Percentiles rank a stretch among this genome's conserved stretches.
These are phyloP conservation scores for Tarenaya hassleriana DNA, from an alignment of 345 rosid species.

Conservation along the genomic window DNA sequence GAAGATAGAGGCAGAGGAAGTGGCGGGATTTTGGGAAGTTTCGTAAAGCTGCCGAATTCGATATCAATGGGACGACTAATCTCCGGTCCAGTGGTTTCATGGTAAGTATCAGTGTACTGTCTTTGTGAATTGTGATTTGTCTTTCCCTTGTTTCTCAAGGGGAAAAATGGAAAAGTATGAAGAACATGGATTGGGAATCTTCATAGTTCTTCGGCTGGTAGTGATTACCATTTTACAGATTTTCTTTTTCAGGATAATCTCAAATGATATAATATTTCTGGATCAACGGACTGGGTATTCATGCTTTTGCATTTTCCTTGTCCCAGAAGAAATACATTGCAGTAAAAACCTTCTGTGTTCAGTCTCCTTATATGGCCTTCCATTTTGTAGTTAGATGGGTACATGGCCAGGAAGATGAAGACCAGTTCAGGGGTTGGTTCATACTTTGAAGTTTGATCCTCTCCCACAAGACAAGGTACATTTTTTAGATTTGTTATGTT, in stretches of 20 bases:
- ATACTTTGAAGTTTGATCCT: too few relatives aligned
- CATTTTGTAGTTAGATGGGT: too few relatives aligned
- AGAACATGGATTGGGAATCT: background rate
- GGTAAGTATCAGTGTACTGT: too few relatives aligned
- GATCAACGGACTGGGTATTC: slow-evolving; percentile 83
- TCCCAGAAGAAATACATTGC: background rate
- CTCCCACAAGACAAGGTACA: too few relatives aligned
- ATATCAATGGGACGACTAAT: slow-evolving; percentile 65
- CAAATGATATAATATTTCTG: slow-evolving; percentile 72
- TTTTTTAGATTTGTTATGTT: too few relatives aligned
- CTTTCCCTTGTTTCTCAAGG: background rate
- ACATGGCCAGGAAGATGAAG: too few relatives aligned
- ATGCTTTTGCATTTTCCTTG: background rate
- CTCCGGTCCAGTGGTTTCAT: slow-evolving; percentile 85
- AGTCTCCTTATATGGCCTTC: background rate
- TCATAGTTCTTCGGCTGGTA: slow-evolving; percentile 11
- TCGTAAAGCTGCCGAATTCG: slow-evolving; percentile 70
- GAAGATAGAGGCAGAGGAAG: slow-evolving; percentile 12
- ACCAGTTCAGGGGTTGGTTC: too few relatives aligned
- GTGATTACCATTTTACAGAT: too few relatives aligned
- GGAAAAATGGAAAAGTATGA: background rate
- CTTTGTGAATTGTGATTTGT: too few relatives aligned
- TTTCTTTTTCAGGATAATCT: slow-evolving; percentile 69
- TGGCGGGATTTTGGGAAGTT: slow-evolving; percentile 36
- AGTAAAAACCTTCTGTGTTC: slow-evolving; percentile 4